These are phyloP conservation scores for Fusarium metavorans DNA, from an alignment of 2,329 filamentous ascomycete genomes.

Conservation along the genomic window DNA sequence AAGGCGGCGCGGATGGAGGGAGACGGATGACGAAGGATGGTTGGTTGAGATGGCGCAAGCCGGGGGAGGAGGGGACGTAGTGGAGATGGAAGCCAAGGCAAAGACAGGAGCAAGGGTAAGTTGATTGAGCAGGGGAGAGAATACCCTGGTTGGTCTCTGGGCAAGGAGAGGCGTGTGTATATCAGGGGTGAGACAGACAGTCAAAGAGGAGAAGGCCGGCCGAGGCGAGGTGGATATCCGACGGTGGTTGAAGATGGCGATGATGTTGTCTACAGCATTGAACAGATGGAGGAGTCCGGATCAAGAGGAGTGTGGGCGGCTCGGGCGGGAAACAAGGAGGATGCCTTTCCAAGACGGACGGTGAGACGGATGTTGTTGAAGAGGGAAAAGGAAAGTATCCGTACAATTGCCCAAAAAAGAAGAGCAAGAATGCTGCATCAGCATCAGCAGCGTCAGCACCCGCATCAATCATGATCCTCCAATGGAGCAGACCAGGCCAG, in stretches of 20 bases:
- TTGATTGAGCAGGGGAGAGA: conserved; percentile 27
- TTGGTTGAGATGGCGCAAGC: conserved; percentile 50
- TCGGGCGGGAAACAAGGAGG: conserved; percentile 13
- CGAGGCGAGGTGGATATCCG: conserved; percentile 15
- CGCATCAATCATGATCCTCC: conserved; percentile 13
- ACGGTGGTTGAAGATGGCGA: conserved; percentile 18
- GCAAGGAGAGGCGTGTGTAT: conserved; percentile 24
- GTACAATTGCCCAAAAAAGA: background rate
- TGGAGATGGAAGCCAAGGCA: conserved; percentile 34
- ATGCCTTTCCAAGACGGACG: conserved; percentile 1
- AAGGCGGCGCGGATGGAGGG: conserved; percentile 46
- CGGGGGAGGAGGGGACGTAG: conserved; percentile 29
- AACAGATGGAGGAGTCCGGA: background rate
- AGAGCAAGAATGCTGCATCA: conserved; percentile 6
- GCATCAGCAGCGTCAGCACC: conserved; percentile 18
- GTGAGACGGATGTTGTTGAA: conserved; percentile 15
- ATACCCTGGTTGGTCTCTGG: conserved; percentile 26
- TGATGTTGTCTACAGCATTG: background rate
- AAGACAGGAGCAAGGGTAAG: conserved; percentile 35
- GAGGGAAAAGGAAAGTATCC: conserved; percentile 1
- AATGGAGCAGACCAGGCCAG: background rate
- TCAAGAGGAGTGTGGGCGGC: conserved; percentile 19
- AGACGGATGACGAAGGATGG: conserved; percentile 50
- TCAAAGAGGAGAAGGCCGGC: conserved; percentile 3
- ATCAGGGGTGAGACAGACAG: conserved; percentile 28